phyloP scores from a whole-genome alignment of 2,329 filamentous ascomycete species.

The Lachnellula occidentalis region DNA sequence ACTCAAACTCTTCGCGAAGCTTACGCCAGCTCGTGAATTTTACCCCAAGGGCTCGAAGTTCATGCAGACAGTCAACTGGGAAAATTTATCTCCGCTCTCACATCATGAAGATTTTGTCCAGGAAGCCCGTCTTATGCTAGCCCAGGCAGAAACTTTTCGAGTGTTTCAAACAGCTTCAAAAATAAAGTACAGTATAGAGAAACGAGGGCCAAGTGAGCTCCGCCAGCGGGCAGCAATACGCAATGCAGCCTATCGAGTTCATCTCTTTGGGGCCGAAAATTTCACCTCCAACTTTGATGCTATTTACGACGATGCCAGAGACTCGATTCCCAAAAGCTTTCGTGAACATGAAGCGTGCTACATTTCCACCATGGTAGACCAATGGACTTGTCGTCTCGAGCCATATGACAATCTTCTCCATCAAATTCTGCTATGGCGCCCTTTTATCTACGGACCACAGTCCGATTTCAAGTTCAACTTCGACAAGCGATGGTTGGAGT shows the following conservation, averaged over 20 bases:
- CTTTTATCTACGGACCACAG: constrained; percentile 5
- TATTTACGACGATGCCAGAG: constrained; percentile 30
- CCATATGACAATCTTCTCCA: constrained; percentile 12
- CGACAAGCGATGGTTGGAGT: constrained; percentile 17
- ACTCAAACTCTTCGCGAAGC: constrained; percentile 34
- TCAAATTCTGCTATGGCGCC: constrained; percentile 18
- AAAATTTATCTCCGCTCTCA: constrained; percentile 34
- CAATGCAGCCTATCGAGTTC: constrained; percentile 29
- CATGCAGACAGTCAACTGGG: constrained; percentile 47
- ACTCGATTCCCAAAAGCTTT: constrained; percentile 12
- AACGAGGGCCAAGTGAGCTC: constrained; percentile 10
- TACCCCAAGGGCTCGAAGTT: constrained; percentile 38
- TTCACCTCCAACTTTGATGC: constrained; percentile 30
- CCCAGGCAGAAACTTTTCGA: constrained; percentile 24
- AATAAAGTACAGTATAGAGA: neutral
- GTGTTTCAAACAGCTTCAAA: neutral
- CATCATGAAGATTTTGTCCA: constrained; percentile 41
- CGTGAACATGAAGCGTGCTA: constrained; percentile 12
- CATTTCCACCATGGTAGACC: constrained; percentile 16
- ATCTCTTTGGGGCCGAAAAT: constrained; percentile 36
- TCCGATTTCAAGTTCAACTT: constrained; percentile 4
- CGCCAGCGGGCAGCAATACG: constrained; percentile 29
- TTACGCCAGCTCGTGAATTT: constrained; percentile 40
- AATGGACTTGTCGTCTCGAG: constrained; percentile 14
- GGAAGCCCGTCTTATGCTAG: constrained; percentile 33